Evolutionary conservation across 1,284 basidiomycete species (phyloP), one percentile per base, ranked within the genome.

Genomic region (Lentinula novae-zelandiae): DNA sequence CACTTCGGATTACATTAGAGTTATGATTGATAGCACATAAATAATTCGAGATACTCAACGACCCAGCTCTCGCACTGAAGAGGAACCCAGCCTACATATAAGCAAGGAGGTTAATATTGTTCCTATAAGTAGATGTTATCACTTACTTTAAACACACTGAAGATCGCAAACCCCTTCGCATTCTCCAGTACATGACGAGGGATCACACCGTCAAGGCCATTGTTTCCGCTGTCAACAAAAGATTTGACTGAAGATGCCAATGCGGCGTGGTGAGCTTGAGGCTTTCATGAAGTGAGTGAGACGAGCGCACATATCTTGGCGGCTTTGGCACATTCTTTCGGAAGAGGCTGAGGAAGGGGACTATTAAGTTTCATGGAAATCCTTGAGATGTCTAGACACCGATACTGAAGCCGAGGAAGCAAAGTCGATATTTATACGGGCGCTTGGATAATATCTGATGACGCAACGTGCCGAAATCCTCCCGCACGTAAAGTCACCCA

Each of bases 161-260:
- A 92, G 61, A 95, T 90, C 46, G 91, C 91, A 68, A 94, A 93
- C 9, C 93, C 93, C 70, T 86, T 88, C 7, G 94, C 92, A 67
- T 86, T 82, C 69, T 89, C 81, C 15, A 92, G 80, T 17, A 92
- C 80, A 60, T 72, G 76, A 52, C 85, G 78, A 53, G 90, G 89
- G 62, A 92, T 85, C 63, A 92, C 86, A 42, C 89, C 85, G 66
- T 92, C 89, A 22, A 92, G 78, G 7, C 89, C 87, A 69, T 87
- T 88, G 68, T 89, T 89, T 51, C 76, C 80, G 65, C 78, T 80
- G 69, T 89, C 85, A 27, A 90, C 85, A 66, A 92, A 92, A 2
- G 87, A 89, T 65, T 83, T 79, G 72, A 92, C 89, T 91, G 69
- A 54, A 46, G 17, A 46, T 20, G 2, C 13, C 40, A 42, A 7